phyloP scores from a whole-genome alignment of 306 rosid species.

The Myrica gale region DNA sequence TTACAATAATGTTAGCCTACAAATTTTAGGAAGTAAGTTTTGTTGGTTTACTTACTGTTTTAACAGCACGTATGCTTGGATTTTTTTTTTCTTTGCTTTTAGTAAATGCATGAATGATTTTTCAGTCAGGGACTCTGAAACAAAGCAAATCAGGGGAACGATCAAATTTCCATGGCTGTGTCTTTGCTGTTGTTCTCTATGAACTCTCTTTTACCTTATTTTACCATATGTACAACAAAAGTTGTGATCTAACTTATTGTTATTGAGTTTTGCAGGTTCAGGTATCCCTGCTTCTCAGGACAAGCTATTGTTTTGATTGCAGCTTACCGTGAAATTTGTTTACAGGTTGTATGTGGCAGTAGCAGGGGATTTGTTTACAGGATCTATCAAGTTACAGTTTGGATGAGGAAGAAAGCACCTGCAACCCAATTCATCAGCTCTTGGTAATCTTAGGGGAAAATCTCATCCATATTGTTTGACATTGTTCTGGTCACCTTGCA shows the following conservation, averaged over 20 bases:
- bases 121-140: slow-evolving; percentile 47
- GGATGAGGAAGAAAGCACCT: slow-evolving; percentile 12
- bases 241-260: slow-evolving; percentile 37
- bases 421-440: background rate
- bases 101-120: slow-evolving; percentile 25
- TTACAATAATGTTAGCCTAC: background rate
- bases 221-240: background rate
- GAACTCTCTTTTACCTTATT: background rate
- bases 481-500: slow-evolving; percentile 3
- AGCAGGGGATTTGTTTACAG: slow-evolving; percentile 10
- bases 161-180: slow-evolving; percentile 36
- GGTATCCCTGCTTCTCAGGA: slow-evolving; percentile 58
- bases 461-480: background rate
- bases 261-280: slow-evolving; percentile 72
- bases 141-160: slow-evolving; percentile 39
- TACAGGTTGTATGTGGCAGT: slow-evolving; percentile 55
- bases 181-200: slow-evolving; percentile 31
- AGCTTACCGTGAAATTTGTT: slow-evolving; percentile 62
- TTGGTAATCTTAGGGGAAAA: background rate
- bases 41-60: background rate
- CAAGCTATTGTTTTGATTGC: slow-evolving; percentile 38
- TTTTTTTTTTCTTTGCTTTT: slow-evolving; percentile 18
- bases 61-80: slow-evolving; percentile 5
- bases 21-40: background rate
- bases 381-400: slow-evolving; percentile 26